phyloP scores from a whole-genome alignment of 2,329 filamentous ascomycete species.

The Ceratocystis eucalypticola region DNA sequence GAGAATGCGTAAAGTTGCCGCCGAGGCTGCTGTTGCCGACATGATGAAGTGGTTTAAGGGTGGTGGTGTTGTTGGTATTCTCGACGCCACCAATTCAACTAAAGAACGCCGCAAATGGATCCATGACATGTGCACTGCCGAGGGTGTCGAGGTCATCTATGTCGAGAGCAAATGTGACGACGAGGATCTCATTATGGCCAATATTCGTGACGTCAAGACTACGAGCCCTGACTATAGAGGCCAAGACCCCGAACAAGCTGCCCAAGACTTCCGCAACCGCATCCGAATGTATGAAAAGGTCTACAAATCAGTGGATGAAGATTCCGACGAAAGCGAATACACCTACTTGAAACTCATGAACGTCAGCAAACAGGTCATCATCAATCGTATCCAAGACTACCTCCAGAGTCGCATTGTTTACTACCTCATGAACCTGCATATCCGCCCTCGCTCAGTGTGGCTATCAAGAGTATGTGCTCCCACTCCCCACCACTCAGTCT shows the following conservation, averaged over 20 bases:
- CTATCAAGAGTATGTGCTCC: conserved; percentile 60
- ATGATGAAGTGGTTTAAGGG: conserved; percentile 87
- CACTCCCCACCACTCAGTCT: no score
- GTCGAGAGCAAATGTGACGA: conserved; percentile 97
- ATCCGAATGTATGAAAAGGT: conserved; percentile 97
- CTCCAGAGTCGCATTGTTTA: conserved; percentile 93
- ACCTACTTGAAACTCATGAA: conserved; percentile 98
- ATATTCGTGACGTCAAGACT: conserved; percentile 94
- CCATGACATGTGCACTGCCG: conserved; percentile 57
- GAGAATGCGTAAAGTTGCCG: conserved; percentile 71
- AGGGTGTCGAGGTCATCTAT: conserved; percentile 80
- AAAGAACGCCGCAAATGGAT: conserved; percentile 86
- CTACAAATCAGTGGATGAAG: conserved; percentile 81
- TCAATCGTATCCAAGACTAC: conserved; percentile 95
- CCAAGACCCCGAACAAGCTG: conserved; percentile 84
- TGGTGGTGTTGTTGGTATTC: conserved; percentile 72
- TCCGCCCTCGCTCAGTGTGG: conserved; percentile 93
- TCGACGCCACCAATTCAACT: conserved; percentile 95
- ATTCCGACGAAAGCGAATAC: conserved; percentile 64
- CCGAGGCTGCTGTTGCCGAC: conserved; percentile 80
- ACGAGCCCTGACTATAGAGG: conserved; percentile 90
- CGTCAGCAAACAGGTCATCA: conserved; percentile 89
- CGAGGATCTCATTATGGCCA: conserved; percentile 92
- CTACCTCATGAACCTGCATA: conserved; percentile 97
- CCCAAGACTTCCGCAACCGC: conserved; percentile 80